These are phyloP conservation scores for Phycomyces nitens DNA, from an alignment of 192 early-diverging fungal genomes.

Conservation along the genomic window DNA sequence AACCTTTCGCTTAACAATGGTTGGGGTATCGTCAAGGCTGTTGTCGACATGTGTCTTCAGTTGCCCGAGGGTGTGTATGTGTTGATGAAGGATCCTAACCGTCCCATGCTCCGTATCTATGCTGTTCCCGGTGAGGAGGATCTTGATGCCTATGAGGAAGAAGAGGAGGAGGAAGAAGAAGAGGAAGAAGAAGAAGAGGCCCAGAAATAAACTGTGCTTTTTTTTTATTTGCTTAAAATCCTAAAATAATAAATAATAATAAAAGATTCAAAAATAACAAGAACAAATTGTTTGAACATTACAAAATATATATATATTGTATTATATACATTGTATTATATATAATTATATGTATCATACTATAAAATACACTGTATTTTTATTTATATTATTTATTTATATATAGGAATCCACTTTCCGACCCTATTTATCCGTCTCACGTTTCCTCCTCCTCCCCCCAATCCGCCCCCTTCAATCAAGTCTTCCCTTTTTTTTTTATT, in stretches of 20 bases:
- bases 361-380: too few relatives aligned
- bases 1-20: conserved; percentile 79
- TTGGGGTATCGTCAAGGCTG: conserved; percentile 95
- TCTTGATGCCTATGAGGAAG: conserved; percentile 61
- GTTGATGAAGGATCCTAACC: conserved; percentile 95
- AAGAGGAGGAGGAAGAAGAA: conserved; percentile 43
- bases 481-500: conserved; percentile 4
- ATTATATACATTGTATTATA: too few relatives aligned
- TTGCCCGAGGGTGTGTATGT: conserved; percentile 94
- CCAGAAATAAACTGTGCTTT: not conserved
- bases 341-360: too few relatives aligned
- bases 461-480: not conserved
- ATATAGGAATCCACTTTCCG: not conserved
- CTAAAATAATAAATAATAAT: too few relatives aligned
- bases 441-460: not conserved
- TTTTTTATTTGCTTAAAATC: not conserved
- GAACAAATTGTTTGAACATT: too few relatives aligned
- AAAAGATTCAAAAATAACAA: too few relatives aligned
- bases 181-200: conserved; percentile 34
- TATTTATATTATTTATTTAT: too few relatives aligned
- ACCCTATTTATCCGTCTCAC: conserved; percentile 5
- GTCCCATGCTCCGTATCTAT: conserved; percentile 82
- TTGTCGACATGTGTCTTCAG: conserved; percentile 82
- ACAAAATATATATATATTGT: too few relatives aligned
- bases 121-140: conserved; percentile 70